Evolutionary conservation across 352 stramenopile species (phyloP).

Genomic region (Globisporangium uncinulatum): DNA sequence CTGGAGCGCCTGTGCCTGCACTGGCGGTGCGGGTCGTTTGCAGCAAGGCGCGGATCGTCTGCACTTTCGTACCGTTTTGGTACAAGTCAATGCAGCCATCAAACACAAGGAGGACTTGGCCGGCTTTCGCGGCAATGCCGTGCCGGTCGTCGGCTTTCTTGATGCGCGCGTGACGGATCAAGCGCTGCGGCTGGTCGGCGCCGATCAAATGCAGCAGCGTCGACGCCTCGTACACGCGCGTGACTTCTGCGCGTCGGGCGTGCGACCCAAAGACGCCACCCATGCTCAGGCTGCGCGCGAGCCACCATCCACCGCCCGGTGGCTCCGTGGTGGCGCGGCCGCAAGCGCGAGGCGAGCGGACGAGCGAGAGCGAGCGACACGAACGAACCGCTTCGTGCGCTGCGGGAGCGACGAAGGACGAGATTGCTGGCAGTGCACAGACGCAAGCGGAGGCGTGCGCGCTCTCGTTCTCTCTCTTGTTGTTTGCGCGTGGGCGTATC

Average conservation of each 20-base stretch:
- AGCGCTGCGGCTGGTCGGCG: conserved; percentile 36
- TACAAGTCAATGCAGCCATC: conserved; percentile 50
- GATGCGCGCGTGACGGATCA: conserved; percentile 42
- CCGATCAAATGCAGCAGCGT: conserved; percentile 63
- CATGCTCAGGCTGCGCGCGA: conserved; percentile 25
- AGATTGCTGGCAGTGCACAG: too few relatives aligned
- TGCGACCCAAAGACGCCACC: conserved; percentile 42
- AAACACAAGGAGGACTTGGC: conserved; percentile 44
- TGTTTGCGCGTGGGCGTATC: too few relatives aligned
- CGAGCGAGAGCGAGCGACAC: not conserved
- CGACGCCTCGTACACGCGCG: conserved; percentile 44
- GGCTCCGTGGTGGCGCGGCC: not conserved
- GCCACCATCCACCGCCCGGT: conserved; percentile 11
- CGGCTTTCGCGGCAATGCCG: conserved; percentile 20
- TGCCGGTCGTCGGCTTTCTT: conserved; percentile 32
- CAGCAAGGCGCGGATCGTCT: conserved; percentile 30
- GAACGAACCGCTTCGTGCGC: too few relatives aligned
- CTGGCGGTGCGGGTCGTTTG: conserved; percentile 4
- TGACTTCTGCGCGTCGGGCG: conserved; percentile 29
- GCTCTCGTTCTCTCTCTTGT: too few relatives aligned
- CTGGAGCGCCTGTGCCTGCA: not conserved
- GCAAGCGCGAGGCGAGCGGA: not conserved
- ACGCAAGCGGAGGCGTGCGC: too few relatives aligned
- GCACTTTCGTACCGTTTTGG: conserved; percentile 32
- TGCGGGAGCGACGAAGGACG: too few relatives aligned